phyloP scores from a whole-genome alignment of 2,329 filamentous ascomycete species.

The Dothideomycetes sp. region DNA sequence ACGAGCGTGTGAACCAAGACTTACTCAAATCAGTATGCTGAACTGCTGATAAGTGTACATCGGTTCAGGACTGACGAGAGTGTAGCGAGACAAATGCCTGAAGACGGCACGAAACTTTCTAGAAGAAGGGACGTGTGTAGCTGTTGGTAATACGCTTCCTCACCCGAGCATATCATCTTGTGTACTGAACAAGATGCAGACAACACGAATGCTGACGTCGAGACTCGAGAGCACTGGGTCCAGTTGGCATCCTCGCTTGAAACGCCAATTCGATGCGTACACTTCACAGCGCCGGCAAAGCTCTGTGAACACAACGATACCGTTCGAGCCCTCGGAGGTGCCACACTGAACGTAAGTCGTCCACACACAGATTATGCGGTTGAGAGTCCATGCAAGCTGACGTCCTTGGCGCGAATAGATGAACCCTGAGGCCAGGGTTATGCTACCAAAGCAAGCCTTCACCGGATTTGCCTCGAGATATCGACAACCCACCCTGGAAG shows the following conservation, averaged over 20 bases:
- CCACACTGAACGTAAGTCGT: background rate
- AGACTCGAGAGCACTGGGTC: constrained; percentile 71
- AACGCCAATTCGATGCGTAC: constrained; percentile 74
- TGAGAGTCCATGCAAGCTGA: background rate
- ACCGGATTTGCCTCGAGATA: constrained; percentile 64
- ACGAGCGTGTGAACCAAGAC: constrained; percentile 85
- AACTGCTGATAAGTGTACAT: too few species aligned
- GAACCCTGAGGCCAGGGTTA: constrained; percentile 71
- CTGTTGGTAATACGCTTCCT: constrained; percentile 71
- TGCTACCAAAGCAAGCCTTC: constrained; percentile 74
- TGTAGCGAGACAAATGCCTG: constrained; percentile 53
- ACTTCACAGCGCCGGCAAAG: constrained; percentile 63
- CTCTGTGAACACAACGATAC: constrained; percentile 80
- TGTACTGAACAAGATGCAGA: too few species aligned
- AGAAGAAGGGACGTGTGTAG: constrained; percentile 57
- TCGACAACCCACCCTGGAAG: constrained; percentile 58
- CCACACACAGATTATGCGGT: constrained; percentile 1
- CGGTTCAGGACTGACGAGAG: too few species aligned
- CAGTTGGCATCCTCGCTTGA: constrained; percentile 59
- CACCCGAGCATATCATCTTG: too few species aligned
- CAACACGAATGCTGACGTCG: constrained; percentile 85
- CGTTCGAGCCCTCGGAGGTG: constrained; percentile 54
- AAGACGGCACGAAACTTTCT: constrained; percentile 62
- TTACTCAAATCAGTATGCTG: constrained; percentile 59
- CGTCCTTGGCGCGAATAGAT: constrained; percentile 40